Base-by-base conservation (phyloP, 306 rosid species). In the Prunus fruticosa region DNA sequence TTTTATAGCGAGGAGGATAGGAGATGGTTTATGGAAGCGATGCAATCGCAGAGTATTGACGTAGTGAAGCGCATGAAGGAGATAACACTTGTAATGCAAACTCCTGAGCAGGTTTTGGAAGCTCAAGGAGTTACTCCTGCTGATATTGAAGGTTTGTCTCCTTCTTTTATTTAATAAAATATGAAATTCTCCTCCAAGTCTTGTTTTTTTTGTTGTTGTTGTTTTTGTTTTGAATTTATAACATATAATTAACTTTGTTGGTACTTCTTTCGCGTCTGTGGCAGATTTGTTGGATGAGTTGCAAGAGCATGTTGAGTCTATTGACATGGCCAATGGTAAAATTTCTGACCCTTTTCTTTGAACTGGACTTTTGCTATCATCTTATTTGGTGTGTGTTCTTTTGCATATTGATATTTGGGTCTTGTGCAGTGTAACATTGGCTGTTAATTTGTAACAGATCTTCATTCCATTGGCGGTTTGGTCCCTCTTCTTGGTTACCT, bases 281-380 rank as follows among this genome's bases (percentile, higher is more conserved):
- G 72, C 88, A 92, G 99, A 57, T 76, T 41, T 96, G 91, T 83
- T 96, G 86, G 98, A 96, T 78, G 97, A 95, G 82, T 76, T 95
- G 84, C 96, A 92, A 66, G 99, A 95, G 84, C 99, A 95, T 60
- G 97, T 95, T 63, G 97, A 95, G 82, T 90, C 99, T 2, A 96
- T 92, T 81, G 99, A 96, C 81, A 84, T 87, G 91, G 99, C 98
- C 68, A 96, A 96, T 82, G 99, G 99, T 96, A 80, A 73, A 82
- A 14, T 58, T 16, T 28, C 72, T 52, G 11, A 4, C 18, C 27
- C 64, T 41, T 20, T 11, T 20, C 0, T 22, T 41, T 57, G 76
- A 41, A 32, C 19, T 12, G 5, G 19, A 25, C 5, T 0, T 56
- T 54, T 70, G 73, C n/a, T 2, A 45, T 62, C 18, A 34, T 34